Base-by-base conservation (phyloP, 345 rosid genomes). In the Syzygium aromaticum region DNA sequence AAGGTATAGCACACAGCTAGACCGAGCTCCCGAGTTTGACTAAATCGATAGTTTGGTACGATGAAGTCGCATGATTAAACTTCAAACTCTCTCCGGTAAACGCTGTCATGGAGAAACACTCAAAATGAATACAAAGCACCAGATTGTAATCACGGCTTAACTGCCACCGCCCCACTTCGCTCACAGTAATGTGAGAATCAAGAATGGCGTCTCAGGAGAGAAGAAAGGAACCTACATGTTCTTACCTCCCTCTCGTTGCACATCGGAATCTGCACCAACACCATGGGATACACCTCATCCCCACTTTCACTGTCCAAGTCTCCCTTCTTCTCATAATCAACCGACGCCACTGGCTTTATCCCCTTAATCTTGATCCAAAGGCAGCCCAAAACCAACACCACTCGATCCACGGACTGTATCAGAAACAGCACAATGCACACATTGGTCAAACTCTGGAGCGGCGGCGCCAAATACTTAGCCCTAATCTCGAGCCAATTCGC, bases 221-320 rank as follows among this genome's bases (percentile, higher is more conserved):
- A 84, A 86, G 87, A 89, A 87, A 84, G 89, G 87, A 92, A 92
- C 93, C 92, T 90, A 94, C 94, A 88, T 94, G 88, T 86, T 93
- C 98, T 94, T 94, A 97, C 99, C 98, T 97, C 99, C 95, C 89
- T 94, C 95, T 97, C 98, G 89, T 97, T 97, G 94, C 99, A 97
- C 98, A 97, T 97, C 8, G 99, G 99, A 87, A 97, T 97, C 93
- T 97, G 99, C 54, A 97, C 93, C 88, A 97, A 89, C 16, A 97
- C 98, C 98, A 97, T 97, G 3, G 99, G 98, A 89, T 93, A 96
- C 86, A 91, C 94, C 28, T 92, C 94, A 85, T 86, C 91, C 63
- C 89, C 89, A 54, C 43, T 59, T 54, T 77, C 91, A 3, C 88
- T 92, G 33, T 90, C 91, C 61, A 67, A 88, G 52, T 73, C 82